Base-by-base conservation (phyloP, 345 rosid species). In the Aurinia saxatilis region DNA sequence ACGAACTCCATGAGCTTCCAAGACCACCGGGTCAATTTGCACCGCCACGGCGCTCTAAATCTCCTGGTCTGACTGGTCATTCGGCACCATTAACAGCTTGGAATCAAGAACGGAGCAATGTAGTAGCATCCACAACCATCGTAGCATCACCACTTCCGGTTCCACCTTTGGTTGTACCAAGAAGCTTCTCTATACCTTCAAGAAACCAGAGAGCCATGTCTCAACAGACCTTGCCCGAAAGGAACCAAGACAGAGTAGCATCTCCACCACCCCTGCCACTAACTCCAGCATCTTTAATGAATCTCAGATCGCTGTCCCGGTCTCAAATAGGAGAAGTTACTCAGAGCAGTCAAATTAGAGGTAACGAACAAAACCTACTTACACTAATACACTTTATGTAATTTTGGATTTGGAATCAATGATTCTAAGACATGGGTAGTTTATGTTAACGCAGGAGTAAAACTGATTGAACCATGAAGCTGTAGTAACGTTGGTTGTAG, bases 1-100 rank as follows among this genome's bases (percentile, higher is more conserved):
- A 81, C 36, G 97, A 95, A 74, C 96, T 95, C 46, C 99, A 95
- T 58, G 91, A 86, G 73, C 99, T 95, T 71, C 97, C 97, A 9
- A 76, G 92, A 79, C 97, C 99, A 17, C 97, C 99, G 0, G 77
- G 70, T 46, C 71, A 58, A 15, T 29, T 2, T 33, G 66, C 68
- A 63, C 69, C 77, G 6, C 75, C 65, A 57, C 82, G 80, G 65
- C 70, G 87, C 5, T 67, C 80, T 10, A 90, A 86, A 71, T 73
- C 89, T 35, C 50, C 77, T 9, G 79, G 68, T 48, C 39, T 66
- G 47, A 40, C 72, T 29, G 92, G 92, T 72, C 91, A 90, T 56
- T 93, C 97, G 13, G 97, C 96, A 5, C 99, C 97, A 1, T 41
- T 88, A 63, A 55, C 73, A 13, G 50, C 68, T 15, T 77, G 92